Evolutionary conservation across 495 filamentous ascomycete species (phyloP), one percentile per base, ranked within the genome.

Genomic region (Jackrogersella minutella): DNA sequence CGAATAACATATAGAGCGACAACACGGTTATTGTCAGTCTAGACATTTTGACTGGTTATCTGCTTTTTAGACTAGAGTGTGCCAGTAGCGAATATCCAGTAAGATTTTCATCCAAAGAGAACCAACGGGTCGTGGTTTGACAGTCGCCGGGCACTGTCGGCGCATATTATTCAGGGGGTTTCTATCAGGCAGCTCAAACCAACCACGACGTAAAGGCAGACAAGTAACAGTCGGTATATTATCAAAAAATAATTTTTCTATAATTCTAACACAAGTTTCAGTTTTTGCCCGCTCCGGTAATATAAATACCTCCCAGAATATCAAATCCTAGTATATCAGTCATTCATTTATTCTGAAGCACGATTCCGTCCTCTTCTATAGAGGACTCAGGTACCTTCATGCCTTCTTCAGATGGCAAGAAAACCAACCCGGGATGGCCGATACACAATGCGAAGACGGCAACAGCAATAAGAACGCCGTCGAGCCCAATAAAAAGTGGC

Each of bases 401-500:
- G 2, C 49, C 31, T n/a, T 19, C 13, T 10, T 22, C 17, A 5
- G 31, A 36, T 37, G 49, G 30, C 49, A 36, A 36, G 49, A 52
- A 52, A 16, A 52, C 49, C 5, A 52, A 52, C 1, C 49, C 49
- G 11, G 49, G 49, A 36, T 52, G 49, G 8, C 49, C 49, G 3
- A 52, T 10, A 52, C 49, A 52, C n/a, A 52, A 52, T 13, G 31
- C 30, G 17, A 52, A 17, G 5, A 52, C 49, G 49, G 49, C 28
- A 4, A 52, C 8, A 8, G 7, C 30, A n/a, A 52, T 36, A 16
- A 52, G 30, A 6, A 52, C 49, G 22, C 65, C 59, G 43, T 86
- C 83, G n/a, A 86, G 66, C 2, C 47, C 78, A 60, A 84, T 80
- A 56, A 86, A 86, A 7, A 81, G 63, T 0, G 69, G 64, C 69